Conservation (phyloP, 345 rosid species). For the Anastatica hierochuntica region DNA sequence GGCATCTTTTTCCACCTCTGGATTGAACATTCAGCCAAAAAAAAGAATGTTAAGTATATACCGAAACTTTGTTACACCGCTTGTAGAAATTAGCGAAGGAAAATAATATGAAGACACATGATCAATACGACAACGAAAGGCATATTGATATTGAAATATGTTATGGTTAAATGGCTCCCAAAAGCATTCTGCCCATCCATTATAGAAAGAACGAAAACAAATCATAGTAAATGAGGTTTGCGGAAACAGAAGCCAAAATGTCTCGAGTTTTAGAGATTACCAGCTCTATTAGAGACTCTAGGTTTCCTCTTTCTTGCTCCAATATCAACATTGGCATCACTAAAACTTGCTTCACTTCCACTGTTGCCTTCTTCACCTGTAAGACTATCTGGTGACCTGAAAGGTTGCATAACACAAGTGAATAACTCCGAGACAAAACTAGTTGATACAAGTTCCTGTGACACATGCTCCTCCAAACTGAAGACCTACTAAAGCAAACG, state of each 20-base stretch:
- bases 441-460: not conserved
- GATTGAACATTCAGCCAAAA: slow-evolving; percentile 22
- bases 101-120: not conserved
- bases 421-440: slow-evolving; percentile 11
- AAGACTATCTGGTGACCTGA: slow-evolving; percentile 52
- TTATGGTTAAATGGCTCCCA: not conserved
- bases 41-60: not conserved
- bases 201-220: not conserved
- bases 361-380: slow-evolving; percentile 47
- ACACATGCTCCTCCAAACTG: no score
- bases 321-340: slow-evolving; percentile 36
- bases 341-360: slow-evolving; percentile 36
- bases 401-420: slow-evolving; percentile 14
- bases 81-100: not conserved
- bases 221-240: not conserved
- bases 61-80: not conserved
- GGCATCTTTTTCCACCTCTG: slow-evolving; percentile 35
- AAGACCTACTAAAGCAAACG: no score
- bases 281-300: slow-evolving; percentile 38
- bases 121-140: not conserved
- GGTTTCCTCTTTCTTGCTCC: slow-evolving; percentile 35
- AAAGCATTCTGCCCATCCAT: not conserved
- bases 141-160: not conserved
- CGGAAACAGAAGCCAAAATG: not conserved
- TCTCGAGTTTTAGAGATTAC: slow-evolving; percentile 27